phyloP scores from a whole-genome alignment of 768 basidiomycete genomes.

The Hygrophorus russula region DNA sequence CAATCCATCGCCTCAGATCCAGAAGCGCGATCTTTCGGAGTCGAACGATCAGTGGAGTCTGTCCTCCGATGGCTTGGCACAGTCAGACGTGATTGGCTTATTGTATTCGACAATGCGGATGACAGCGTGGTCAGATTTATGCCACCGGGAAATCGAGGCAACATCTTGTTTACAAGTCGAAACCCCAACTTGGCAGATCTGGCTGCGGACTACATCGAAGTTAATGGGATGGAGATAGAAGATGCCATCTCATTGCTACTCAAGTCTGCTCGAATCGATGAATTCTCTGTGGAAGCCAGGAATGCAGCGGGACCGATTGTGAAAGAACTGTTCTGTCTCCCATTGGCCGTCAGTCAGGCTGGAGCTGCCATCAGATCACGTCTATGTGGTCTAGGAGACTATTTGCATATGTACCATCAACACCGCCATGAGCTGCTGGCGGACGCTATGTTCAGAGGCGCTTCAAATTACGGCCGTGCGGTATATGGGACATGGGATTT shows the following conservation, averaged over 20 bases:
- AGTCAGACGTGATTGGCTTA: constrained; percentile 11
- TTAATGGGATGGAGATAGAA: constrained; percentile 9
- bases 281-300: background rate
- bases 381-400: constrained; percentile 8
- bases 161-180: constrained; percentile 13
- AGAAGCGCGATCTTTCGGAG: no score
- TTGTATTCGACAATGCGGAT: constrained; percentile 15
- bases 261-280: constrained; percentile 6
- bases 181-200: constrained; percentile 5
- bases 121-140: constrained; percentile 7
- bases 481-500: constrained; percentile 13
- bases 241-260: constrained; percentile 11
- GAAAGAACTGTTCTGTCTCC: background rate
- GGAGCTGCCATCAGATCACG: constrained; percentile 10
- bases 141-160: constrained; percentile 10
- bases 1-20: constrained; percentile 3
- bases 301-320: constrained; percentile 8
- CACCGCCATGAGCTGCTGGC: constrained; percentile 5
- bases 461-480: constrained; percentile 9
- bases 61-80: no score
- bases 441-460: constrained; percentile 4
- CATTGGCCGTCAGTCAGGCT: constrained; percentile 12
- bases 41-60: no score
- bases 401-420: constrained; percentile 7
- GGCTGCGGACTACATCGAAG: constrained; percentile 3